Percentiles rank a stretch among this genome's conserved stretches.
phyloP scores from a whole-genome alignment of 768 basidiomycete genomes.

The Vararia minispora region DNA sequence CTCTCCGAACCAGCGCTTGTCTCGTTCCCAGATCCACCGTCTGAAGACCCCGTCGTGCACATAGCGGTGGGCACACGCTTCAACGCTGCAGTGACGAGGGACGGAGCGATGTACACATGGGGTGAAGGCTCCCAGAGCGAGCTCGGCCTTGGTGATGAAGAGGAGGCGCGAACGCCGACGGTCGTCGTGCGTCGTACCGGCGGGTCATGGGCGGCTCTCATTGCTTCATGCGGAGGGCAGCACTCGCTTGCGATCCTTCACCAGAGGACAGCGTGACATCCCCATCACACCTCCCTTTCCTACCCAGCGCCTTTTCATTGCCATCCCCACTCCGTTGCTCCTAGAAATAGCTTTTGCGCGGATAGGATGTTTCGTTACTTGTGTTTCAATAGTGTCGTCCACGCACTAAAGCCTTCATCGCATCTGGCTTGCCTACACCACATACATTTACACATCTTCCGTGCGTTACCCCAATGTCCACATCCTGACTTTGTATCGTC shows the following conservation, averaged over 20 bases:
- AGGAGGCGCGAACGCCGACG: constrained; percentile 51
- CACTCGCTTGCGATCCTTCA: constrained; percentile 67
- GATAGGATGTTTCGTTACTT: too few relatives aligned
- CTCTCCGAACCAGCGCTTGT: constrained; percentile 56
- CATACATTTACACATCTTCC: too few relatives aligned
- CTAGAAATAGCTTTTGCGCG: too few relatives aligned
- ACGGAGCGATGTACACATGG: constrained; percentile 66
- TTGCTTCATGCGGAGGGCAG: constrained; percentile 69
- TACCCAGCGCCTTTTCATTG: too few relatives aligned
- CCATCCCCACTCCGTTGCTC: too few relatives aligned
- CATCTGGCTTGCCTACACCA: too few relatives aligned
- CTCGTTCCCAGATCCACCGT: constrained; percentile 39
- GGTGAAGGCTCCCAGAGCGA: constrained; percentile 73
- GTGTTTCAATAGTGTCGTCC: too few relatives aligned
- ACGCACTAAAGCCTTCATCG: too few relatives aligned
- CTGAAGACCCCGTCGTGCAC: constrained; percentile 50
- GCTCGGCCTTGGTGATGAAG: constrained; percentile 43
- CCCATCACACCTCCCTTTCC: too few relatives aligned
- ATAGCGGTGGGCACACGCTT: constrained; percentile 64
- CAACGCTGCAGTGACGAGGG: constrained; percentile 57
- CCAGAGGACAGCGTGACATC: too few relatives aligned
- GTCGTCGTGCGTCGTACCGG: constrained; percentile 65
- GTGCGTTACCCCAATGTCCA: too few relatives aligned
- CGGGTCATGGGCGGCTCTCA: constrained; percentile 53
- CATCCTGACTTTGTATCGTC: too few relatives aligned